Evolutionary conservation across 192 early-diverging fungal genomes (phyloP), one percentile per base, ranked within the genome.

Genomic region (Cetraspora pellucida): DNA sequence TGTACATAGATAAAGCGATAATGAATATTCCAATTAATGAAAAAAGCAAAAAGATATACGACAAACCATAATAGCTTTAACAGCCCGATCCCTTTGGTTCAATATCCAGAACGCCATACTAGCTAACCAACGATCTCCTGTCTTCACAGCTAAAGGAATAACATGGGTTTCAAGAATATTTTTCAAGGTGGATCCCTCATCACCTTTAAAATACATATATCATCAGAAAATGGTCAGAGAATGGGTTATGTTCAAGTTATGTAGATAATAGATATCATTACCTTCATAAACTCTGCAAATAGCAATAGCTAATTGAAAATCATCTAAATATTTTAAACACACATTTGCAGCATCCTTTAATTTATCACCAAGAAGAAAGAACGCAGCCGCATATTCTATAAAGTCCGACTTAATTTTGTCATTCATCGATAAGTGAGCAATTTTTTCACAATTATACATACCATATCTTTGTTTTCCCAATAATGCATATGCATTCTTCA

Each of bases 401-500:
- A 37, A 74, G 52, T 59, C 1, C 37, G 7, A 37, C 37, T 37
- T 37, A 2, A 37, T 6, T 37, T 37, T 37, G 37, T 37, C 37
- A 37, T 37, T 37, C 37, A 37, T 37, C 7, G 7, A 37, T 37
- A 37, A 37, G 7, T 37, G 37, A 37, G 4, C 37, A 37, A 37
- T 37, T 37, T 37, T 7, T 7, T 37, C 37, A 37, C n/a, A 37
- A 37, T 37, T 37, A 37, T 37, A 19, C 21, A 74, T 85, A 94
- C 93, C 89, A 77, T 94, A 98, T 59, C 97, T 86, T 74, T 98
- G 96, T 77, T 94, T 95, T 73, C 97, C 95, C 27, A 99, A 82
- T 47, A 99, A 79, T n/a, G 93, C 98, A 83, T 94, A 99, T 3
- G 98, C 98, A 78, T 99, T 99, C 79, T 99, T 99, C n/a, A 91